Evolutionary conservation across 768 basidiomycete species (phyloP).

Genomic region (Rhodosporidiobolus odoratus): DNA sequence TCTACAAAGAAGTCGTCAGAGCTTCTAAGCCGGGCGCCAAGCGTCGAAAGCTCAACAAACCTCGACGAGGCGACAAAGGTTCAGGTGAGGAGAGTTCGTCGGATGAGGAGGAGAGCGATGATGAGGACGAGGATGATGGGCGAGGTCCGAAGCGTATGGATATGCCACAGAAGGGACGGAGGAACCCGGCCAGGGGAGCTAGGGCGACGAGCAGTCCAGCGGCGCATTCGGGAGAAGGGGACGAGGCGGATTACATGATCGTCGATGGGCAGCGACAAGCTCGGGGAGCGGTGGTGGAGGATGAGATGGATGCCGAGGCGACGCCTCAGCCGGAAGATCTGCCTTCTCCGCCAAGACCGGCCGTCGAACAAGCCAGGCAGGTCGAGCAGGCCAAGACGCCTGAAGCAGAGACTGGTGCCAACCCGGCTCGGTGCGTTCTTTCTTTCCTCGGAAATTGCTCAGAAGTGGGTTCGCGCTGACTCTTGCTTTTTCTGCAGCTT

Average conservation of each 20-base stretch:
- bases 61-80: slow-evolving; percentile 23
- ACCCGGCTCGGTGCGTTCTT: slow-evolving; percentile 18
- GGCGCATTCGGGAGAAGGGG: background rate
- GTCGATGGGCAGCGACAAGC: slow-evolving; percentile 9
- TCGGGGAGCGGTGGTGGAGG: slow-evolving; percentile 3
- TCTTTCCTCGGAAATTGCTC: no score
- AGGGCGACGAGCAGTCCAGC: background rate
- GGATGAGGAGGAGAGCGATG: slow-evolving; percentile 1
- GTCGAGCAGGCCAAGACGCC: slow-evolving; percentile 12
- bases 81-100: slow-evolving; percentile 20
- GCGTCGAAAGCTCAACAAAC: slow-evolving; percentile 31
- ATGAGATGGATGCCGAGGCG: background rate
- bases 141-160: slow-evolving; percentile 21
- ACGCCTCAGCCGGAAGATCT: background rate
- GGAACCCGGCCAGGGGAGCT: slow-evolving; percentile 4
- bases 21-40: slow-evolving; percentile 21
- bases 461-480: no score
- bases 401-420: background rate
- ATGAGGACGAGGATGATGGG: slow-evolving; percentile 15
- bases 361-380: slow-evolving; percentile 14
- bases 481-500: background rate
- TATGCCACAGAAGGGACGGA: slow-evolving; percentile 8
- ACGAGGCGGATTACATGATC: slow-evolving; percentile 14
- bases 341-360: background rate
- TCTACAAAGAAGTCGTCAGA: slow-evolving; percentile 81